phyloP scores from a whole-genome alignment of 1,139 yeast species.

The Geotrichum citri-aurantii region DNA sequence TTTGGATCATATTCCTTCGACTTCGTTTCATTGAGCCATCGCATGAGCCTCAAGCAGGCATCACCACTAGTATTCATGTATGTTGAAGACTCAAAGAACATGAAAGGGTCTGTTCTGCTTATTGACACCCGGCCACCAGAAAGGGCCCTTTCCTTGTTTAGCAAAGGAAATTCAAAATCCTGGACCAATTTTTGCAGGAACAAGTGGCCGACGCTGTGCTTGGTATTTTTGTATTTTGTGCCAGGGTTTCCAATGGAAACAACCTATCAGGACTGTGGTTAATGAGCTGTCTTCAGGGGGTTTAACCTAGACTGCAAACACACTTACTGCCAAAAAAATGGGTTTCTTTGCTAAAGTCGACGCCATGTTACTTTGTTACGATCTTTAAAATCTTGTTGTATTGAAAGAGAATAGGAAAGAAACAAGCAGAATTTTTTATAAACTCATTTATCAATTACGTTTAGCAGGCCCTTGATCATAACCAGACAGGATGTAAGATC shows the following conservation, averaged over 20 bases:
- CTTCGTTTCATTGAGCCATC: constrained; percentile 31
- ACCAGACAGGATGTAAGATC: constrained; percentile 15
- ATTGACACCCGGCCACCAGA: constrained; percentile 20
- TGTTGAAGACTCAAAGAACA: constrained; percentile 46
- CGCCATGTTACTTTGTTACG: constrained; percentile 20
- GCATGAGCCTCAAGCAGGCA: constrained; percentile 40
- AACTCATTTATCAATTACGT: constrained; percentile 8
- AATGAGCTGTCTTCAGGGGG: background rate
- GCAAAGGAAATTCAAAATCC: constrained; percentile 13
- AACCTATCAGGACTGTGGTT: constrained; percentile 3
- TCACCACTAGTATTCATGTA: constrained; percentile 68
- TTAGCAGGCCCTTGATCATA: constrained; percentile 17
- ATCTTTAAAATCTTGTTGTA: background rate
- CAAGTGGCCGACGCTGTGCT: constrained; percentile 75
- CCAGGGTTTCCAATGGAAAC: constrained; percentile 76
- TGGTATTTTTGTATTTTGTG: constrained; percentile 50
- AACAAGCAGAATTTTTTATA: background rate
- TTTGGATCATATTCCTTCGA: constrained; percentile 33
- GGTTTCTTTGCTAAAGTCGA: background rate
- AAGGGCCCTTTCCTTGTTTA: constrained; percentile 18
- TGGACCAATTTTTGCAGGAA: constrained; percentile 32
- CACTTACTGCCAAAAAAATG: constrained; percentile 15
- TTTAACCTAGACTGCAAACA: background rate
- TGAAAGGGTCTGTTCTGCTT: constrained; percentile 17
- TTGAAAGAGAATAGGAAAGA: background rate